Conservation (phyloP, 164 flowering plant genomes). For the Sedum album region DNA sequence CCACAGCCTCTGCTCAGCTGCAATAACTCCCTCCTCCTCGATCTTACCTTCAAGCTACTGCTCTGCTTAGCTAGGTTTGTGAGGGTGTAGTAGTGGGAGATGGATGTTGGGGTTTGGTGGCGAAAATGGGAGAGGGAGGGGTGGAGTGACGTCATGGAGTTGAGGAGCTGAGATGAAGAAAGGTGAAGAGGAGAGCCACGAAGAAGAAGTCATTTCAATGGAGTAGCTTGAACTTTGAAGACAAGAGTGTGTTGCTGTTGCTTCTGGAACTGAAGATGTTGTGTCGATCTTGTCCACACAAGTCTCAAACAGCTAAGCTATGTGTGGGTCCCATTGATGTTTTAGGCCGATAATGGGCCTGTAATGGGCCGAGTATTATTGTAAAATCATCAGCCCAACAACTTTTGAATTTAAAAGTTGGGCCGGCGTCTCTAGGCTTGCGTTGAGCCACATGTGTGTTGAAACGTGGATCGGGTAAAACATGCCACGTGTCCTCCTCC, state of each 20-base stretch:
- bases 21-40: neutral
- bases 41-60: neutral
- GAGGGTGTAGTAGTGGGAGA: neutral
- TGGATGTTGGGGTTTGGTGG: conserved; percentile 7
- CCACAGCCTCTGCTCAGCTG: conserved; percentile 21
- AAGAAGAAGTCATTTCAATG: neutral
- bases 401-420: too few relatives aligned
- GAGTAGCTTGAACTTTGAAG: neutral
- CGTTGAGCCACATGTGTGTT: conserved; percentile 9
- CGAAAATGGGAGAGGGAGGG: neutral
- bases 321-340: too few relatives aligned
- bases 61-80: neutral
- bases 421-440: neutral
- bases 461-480: neutral
- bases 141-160: neutral
- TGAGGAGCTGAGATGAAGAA: conserved; percentile 1
- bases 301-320: conserved; percentile 7
- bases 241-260: neutral
- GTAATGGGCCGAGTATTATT: too few relatives aligned
- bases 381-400: too few relatives aligned
- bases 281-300: conserved; percentile 9
- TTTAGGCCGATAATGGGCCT: too few relatives aligned
- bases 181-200: neutral
- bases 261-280: conserved; percentile 5
- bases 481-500: conserved; percentile 8